Percentiles rank a stretch among this genome's conserved stretches.
Evolutionary conservation across 2,329 filamentous ascomycete species (phyloP).

Genomic region (Hortaea werneckii): DNA sequence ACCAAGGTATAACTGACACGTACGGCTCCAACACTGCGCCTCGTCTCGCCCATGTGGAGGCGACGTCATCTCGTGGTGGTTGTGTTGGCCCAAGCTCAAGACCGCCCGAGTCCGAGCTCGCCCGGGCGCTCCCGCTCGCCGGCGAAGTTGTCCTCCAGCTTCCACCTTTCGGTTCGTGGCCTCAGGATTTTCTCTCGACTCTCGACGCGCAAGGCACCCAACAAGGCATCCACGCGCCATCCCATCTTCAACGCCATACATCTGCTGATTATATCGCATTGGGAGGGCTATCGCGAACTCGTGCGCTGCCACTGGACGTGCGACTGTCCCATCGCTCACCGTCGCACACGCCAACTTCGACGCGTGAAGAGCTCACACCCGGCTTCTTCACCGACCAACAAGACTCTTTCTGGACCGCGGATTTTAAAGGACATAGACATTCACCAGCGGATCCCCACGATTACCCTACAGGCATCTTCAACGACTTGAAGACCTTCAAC

Average conservation of each 20-base stretch:
- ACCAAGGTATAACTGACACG: background rate
- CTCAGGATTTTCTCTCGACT: constrained; percentile 6
- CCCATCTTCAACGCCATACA: background rate
- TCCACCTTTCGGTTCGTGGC: constrained; percentile 4
- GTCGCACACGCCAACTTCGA: background rate
- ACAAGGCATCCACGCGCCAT: background rate
- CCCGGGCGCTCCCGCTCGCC: background rate
- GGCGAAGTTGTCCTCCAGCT: background rate
- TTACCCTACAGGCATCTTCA: background rate
- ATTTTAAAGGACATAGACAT: background rate
- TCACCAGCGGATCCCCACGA: background rate
- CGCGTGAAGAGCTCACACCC: background rate
- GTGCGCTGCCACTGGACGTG: background rate
- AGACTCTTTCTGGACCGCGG: background rate
- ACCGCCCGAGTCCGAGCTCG: background rate
- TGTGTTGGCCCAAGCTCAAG: no score
- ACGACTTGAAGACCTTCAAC: background rate
- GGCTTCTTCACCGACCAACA: background rate
- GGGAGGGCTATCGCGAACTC: no score
- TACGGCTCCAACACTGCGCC: background rate
- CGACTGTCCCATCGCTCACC: background rate
- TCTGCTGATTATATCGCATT: no score
- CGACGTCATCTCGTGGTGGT: no score
- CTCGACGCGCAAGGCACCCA: background rate
- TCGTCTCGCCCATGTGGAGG: background rate